These are phyloP conservation scores for Gynochthodes officinalis DNA, from an alignment of 257 asterid species.

Conservation along the genomic window DNA sequence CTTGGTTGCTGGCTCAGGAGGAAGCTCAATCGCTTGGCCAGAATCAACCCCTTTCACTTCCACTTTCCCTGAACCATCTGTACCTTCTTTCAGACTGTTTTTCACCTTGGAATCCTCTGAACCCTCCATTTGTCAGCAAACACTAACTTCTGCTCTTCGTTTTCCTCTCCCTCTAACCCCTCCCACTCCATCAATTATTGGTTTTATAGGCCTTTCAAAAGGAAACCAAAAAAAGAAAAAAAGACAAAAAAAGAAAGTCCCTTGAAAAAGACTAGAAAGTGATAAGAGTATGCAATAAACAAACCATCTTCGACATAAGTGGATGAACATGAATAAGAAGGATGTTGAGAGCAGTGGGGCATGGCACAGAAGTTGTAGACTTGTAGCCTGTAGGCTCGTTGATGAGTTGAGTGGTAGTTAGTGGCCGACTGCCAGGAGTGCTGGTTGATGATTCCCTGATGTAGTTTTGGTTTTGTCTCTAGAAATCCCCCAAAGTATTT, in stretches of 20 bases:
- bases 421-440: conserved; percentile 9
- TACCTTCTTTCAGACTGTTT: background rate
- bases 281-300: background rate
- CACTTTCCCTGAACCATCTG: background rate
- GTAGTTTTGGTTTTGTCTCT: too few relatives aligned
- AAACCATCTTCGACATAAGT: background rate
- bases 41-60: conserved; percentile 9
- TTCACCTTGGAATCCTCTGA: conserved; percentile 5
- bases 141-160: background rate
- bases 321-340: background rate
- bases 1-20: conserved; percentile 1
- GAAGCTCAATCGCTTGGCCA: background rate
- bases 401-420: conserved; percentile 16
- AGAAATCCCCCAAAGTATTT: too few relatives aligned
- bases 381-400: conserved; percentile 2
- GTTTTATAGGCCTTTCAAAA: background rate
- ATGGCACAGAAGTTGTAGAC: background rate
- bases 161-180: background rate
- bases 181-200: background rate
- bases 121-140: conserved; percentile 1
- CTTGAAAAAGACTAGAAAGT: background rate
- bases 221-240: too few relatives aligned
- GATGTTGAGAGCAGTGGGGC: conserved; percentile 4
- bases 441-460: too few relatives aligned
- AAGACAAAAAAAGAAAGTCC: background rate